These are phyloP conservation scores for Mycena rebaudengoi DNA, from an alignment of 768 basidiomycete genomes.

Conservation along the genomic window DNA sequence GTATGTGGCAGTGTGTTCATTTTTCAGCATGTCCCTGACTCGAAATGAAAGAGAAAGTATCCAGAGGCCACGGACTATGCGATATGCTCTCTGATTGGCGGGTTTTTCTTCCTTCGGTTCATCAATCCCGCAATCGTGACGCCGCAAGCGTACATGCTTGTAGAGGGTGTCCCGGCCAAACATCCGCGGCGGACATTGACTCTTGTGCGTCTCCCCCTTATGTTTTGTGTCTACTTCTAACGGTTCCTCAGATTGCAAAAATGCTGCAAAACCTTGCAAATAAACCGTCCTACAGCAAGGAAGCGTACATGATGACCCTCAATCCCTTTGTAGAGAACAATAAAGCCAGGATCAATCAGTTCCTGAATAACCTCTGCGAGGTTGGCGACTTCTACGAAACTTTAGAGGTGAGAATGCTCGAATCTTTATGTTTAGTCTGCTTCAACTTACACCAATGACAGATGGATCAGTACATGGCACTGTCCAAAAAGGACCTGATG, in stretches of 20 bases:
- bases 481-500: conserved; percentile 98
- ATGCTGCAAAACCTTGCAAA: conserved; percentile 99
- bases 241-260: conserved; percentile 84
- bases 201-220: conserved; percentile 61
- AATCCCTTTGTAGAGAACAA: conserved; percentile 99
- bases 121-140: conserved; percentile 99
- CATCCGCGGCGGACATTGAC: conserved; percentile 97
- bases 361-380: conserved; percentile 96
- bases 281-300: conserved; percentile 97
- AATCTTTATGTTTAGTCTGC: background rate
- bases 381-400: conserved; percentile 99
- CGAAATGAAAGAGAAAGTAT: conserved; percentile 85
- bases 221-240: conserved; percentile 1
- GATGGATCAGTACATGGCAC: conserved; percentile 99
- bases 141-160: conserved; percentile 99
- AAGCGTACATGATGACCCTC: conserved; percentile 97
- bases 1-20: conserved; percentile 54
- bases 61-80: conserved; percentile 98
- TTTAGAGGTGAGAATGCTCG: conserved; percentile 83
- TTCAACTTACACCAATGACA: conserved; percentile 39
- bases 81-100: conserved; percentile 97
- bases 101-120: conserved; percentile 99
- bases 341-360: conserved; percentile 96
- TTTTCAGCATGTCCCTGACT: conserved; percentile 7
- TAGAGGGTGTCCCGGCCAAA: conserved; percentile 97